Evolutionary conservation across 2,329 filamentous ascomycete species (phyloP).

Genomic region (Pyrenochaeta sp.): DNA sequence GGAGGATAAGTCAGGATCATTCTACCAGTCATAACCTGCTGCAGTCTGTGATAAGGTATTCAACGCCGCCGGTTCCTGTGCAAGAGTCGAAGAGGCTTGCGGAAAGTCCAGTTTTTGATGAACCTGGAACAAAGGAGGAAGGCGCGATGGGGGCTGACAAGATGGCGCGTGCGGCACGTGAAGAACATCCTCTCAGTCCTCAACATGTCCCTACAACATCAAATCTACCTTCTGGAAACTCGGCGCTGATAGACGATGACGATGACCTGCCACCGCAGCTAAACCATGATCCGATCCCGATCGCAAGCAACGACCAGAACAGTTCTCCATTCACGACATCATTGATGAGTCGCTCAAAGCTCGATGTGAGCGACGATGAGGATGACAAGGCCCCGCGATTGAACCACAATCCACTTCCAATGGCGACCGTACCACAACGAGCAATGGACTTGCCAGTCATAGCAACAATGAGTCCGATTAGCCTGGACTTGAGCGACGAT

Average conservation of each 20-base stretch:
- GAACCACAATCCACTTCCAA: too few relatives aligned
- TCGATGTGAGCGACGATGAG: slow-evolving; percentile 21
- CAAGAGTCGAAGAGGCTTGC: slow-evolving; percentile 12
- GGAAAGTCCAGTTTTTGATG: slow-evolving; percentile 7
- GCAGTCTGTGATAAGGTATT: slow-evolving; percentile 38
- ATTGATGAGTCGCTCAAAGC: slow-evolving; percentile 12
- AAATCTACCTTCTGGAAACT: too few relatives aligned
- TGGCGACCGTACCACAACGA: too few relatives aligned
- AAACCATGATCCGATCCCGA: slow-evolving; percentile 27
- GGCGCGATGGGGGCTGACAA: not conserved
- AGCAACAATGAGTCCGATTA: too few relatives aligned
- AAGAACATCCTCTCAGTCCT: not conserved
- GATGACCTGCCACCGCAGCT: slow-evolving; percentile 32
- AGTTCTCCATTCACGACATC: slow-evolving; percentile 6
- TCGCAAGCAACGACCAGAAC: not conserved
- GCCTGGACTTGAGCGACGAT: too few relatives aligned
- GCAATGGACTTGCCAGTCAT: too few relatives aligned
- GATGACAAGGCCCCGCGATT: slow-evolving; percentile 12
- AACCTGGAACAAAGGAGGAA: not conserved
- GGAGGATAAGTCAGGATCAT: slow-evolving; percentile 22
- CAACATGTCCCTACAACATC: not conserved
- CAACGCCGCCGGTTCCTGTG: slow-evolving; percentile 24
- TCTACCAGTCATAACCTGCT: slow-evolving; percentile 33
- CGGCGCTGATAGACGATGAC: slow-evolving; percentile 1
- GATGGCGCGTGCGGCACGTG: too few relatives aligned